Conservation (phyloP, 805 yeast genomes). For the Yarrowia bubula region DNA sequence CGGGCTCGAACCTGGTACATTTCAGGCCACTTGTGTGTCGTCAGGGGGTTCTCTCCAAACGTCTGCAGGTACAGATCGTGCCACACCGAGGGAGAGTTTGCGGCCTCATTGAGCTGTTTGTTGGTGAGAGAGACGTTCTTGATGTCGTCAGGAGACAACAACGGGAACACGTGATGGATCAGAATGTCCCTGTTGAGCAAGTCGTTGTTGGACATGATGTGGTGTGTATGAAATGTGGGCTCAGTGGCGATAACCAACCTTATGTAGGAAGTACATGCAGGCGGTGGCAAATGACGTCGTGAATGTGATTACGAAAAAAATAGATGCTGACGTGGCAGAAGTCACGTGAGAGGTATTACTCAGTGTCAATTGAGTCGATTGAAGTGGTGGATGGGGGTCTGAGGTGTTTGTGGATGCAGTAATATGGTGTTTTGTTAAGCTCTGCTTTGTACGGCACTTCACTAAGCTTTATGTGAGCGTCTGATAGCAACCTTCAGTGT, state of each 20-base stretch:
- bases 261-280: neutral
- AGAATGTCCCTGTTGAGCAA: constrained; percentile 30
- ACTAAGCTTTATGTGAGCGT: no score
- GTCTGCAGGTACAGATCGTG: constrained; percentile 45
- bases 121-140: constrained; percentile 44
- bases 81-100: constrained; percentile 48
- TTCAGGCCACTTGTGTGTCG: constrained; percentile 50
- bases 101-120: constrained; percentile 40
- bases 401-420: no score
- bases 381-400: no score
- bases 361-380: no score
- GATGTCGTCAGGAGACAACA: constrained; percentile 41
- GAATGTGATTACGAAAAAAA: neutral
- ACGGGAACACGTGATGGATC: constrained; percentile 32
- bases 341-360: no score
- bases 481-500: no score
- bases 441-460: no score
- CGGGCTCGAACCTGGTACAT: constrained; percentile 45
- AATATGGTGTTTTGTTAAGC: no score
- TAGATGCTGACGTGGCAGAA: no score
- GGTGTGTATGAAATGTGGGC: neutral
- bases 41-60: constrained; percentile 47
- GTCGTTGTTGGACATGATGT: neutral
- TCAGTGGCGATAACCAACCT: constrained; percentile 21
- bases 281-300: neutral